Evolutionary conservation across 805 yeast genomes (phyloP), one percentile per base, ranked within the genome.

Genomic region (Jamesozyma lodderae): DNA sequence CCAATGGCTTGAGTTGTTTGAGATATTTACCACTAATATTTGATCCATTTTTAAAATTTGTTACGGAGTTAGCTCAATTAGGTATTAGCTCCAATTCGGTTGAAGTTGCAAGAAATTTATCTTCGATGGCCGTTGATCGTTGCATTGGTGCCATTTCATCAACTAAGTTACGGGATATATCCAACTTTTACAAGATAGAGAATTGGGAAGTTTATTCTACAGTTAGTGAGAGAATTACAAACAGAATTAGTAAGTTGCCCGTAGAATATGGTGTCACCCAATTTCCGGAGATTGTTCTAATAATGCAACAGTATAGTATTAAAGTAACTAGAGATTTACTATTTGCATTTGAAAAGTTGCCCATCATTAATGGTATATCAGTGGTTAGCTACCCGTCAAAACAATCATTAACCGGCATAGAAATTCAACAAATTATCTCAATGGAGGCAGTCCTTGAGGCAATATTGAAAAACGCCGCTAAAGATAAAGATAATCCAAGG

Each of bases 1-100:
- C 86, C 1, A 82, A 80, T 50, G 72, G 81, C 7, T 60, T 82
- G 18, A 68, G 83, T 33, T 67, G 81, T 2, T 55, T 77, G 25
- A 66, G 71, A 45, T 77, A 72, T 47, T 53, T 75, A 27, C 68
- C 77, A 1, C 57, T 59, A 20, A 60, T 79, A 13, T 63, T 72
- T 19, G 64, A 63, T 3, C 62, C 66, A 2, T 56, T 79, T 8
- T 56, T 65, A 22, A 55, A 60, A 20, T 59, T 66, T 20, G 58
- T 69, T 30, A 64, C 66, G 31, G 69, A 67, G 35, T 47, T 75
- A 23, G 70, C 72, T 0, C 66, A 66, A 44, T 54, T 75, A 8
- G 53, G 60, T 4, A 60, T 70, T 6, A 65, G 69, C 1, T 56
- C 69, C 5, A 56, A 56, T 18, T 52, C 67, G 0, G 51, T 69